Conservation (phyloP, 345 rosid genomes). For the Rhodomyrtus tomentosa region DNA sequence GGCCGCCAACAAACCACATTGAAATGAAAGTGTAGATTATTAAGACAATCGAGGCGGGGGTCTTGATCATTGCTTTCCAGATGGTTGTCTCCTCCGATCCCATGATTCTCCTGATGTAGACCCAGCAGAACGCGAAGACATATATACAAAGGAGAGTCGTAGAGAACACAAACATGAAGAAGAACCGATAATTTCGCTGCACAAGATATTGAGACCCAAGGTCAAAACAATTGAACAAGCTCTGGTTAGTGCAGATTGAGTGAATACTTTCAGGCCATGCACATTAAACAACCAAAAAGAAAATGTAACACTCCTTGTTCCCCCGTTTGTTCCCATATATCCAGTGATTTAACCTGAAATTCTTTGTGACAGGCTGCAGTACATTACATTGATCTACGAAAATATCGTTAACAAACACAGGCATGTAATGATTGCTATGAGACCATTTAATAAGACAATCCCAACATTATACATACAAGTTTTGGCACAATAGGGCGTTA, state of each 20-base stretch:
- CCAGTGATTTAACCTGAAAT: not conserved
- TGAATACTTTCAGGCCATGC: not conserved
- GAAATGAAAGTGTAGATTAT: constrained; percentile 80
- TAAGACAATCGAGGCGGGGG: constrained; percentile 80
- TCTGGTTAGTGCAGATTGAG: not conserved
- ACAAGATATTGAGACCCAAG: constrained; percentile 3
- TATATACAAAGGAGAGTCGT: constrained; percentile 80
- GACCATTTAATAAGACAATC: not conserved
- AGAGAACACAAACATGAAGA: constrained; percentile 89
- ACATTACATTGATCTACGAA: no score
- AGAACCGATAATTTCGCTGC: constrained; percentile 98
- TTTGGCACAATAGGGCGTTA: not conserved
- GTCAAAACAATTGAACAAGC: not conserved
- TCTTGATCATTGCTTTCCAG: constrained; percentile 59
- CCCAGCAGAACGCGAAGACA: constrained; percentile 94
- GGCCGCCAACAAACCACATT: constrained; percentile 99
- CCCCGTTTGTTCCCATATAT: not conserved
- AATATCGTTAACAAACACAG: not conserved
- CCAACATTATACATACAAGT: not conserved
- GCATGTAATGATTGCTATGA: not conserved
- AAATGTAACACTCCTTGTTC: no score
- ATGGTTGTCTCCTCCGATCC: constrained; percentile 43
- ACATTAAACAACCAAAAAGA: not conserved
- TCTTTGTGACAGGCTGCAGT: not conserved
- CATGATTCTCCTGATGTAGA: constrained; percentile 72